These are phyloP conservation scores for Neofusicoccum umdonicola DNA, from an alignment of 2,329 filamentous ascomycete species.

Conservation along the genomic window DNA sequence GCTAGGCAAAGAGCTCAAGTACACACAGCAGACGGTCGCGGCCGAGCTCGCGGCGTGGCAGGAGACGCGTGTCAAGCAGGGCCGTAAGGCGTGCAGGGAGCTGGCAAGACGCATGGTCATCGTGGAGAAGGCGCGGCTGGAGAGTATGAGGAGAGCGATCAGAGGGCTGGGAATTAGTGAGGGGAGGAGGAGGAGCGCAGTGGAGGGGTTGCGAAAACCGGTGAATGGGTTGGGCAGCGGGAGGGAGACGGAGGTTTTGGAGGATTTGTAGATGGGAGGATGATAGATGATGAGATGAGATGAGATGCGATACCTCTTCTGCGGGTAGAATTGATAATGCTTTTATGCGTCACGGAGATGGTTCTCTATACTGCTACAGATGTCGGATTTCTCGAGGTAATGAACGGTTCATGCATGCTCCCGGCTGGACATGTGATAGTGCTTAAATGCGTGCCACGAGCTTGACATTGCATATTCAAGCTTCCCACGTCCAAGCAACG, in stretches of 20 bases:
- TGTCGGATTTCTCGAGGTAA: too few relatives aligned
- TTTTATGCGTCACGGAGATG: neutral
- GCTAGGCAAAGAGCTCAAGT: conserved; percentile 78
- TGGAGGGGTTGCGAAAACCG: neutral
- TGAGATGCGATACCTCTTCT: neutral
- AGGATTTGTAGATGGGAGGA: neutral
- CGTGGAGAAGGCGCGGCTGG: conserved; percentile 73
- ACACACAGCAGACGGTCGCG: conserved; percentile 91
- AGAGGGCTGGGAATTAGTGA: conserved; percentile 48
- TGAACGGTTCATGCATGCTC: too few relatives aligned
- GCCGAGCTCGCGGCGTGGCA: conserved; percentile 92
- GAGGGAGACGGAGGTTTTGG: neutral
- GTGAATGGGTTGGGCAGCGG: neutral
- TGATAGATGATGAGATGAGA: neutral
- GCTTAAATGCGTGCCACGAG: too few relatives aligned
- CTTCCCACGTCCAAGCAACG: too few relatives aligned
- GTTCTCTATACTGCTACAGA: too few relatives aligned
- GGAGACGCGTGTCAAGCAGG: conserved; percentile 77
- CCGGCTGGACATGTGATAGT: too few relatives aligned
- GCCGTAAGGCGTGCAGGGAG: conserved; percentile 69
- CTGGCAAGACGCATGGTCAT: conserved; percentile 78
- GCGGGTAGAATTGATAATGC: neutral
- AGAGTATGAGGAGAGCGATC: conserved; percentile 76
- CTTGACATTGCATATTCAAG: too few relatives aligned
- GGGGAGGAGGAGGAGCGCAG: neutral